Percentiles rank a stretch among this genome's conserved stretches.
Evolutionary conservation across 441 rosid genomes (phyloP).

Genomic region (Mallotus japonicus): DNA sequence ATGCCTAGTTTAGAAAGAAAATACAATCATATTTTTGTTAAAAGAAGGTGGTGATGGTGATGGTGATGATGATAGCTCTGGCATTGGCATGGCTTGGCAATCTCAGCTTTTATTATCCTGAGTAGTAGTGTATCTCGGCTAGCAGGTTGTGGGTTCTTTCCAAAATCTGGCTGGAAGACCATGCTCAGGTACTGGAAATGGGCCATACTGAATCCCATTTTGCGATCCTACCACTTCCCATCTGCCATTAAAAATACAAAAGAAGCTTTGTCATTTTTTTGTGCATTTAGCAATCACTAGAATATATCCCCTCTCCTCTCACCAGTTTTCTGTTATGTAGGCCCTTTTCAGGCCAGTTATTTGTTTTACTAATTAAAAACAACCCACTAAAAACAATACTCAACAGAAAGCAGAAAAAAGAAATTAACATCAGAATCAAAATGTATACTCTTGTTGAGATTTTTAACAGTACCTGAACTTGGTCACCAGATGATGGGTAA

Average conservation of each 20-base stretch:
- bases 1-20: background rate
- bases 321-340: background rate
- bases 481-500: conserved; percentile 62
- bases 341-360: background rate
- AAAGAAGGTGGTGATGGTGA: background rate
- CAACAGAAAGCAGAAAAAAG: background rate
- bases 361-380: background rate
- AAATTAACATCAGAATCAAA: background rate
- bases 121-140: background rate
- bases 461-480: conserved; percentile 54
- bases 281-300: background rate
- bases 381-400: background rate
- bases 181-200: conserved; percentile 71
- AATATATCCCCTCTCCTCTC: background rate
- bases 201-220: conserved; percentile 59
- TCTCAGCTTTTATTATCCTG: conserved; percentile 12
- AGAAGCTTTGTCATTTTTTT: conserved; percentile 6
- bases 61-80: background rate
- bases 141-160: conserved; percentile 36
- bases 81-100: conserved; percentile 8
- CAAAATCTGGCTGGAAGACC: conserved; percentile 75
- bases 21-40: background rate
- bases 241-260: conserved; percentile 40
- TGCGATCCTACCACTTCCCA: conserved; percentile 66
- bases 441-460: background rate